Evolutionary conservation across 306 rosid species (phyloP), one percentile per base, ranked within the genome.

Genomic region (Fragaria vesca): DNA sequence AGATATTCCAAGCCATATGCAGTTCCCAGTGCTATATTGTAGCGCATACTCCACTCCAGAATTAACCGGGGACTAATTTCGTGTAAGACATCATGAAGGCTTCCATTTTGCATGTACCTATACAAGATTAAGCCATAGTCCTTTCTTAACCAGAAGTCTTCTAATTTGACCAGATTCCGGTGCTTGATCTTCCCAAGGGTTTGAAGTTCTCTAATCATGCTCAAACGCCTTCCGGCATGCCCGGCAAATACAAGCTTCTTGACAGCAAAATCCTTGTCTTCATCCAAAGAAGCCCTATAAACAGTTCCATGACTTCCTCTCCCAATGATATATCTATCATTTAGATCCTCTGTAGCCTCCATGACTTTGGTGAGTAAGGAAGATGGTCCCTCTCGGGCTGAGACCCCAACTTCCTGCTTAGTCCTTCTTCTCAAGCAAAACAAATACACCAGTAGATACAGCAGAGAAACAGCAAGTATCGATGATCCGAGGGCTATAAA

Each of bases 241-340:
- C 85, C 88, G 1, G 68, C 70, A 78, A 84, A 88, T 65, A 63
- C 85, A 61, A 94, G 72, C 89, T 90, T 92, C 87, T 94, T 94
- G 57, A 88, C 86, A 8, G 96, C 98, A 82, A 66, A 90, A 76
- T 75, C 84, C 61, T 76, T 58, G 78, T 84, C 78, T 20, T 89
- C 81, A 68, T 78, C 81, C 32, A 88, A 46, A 17, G 73, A 52
- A 65, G 93, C 97, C 85, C 86, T 90, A 57, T 94, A 94, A 51
- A 94, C 96, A 55, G 85, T 82, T 84, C 98, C 97, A 70, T 94
- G 97, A 15, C 93, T 92, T 82, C 98, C 98, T 86, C 85, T 84
- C n/a, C 98, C 98, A 6, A 94, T 86, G 26, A 94, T 42, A 83
- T 80, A 86, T 61, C 51, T 76, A 26, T 88, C 96, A 69, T 82